phyloP scores from a whole-genome alignment of 2,329 filamentous ascomycete genomes.

The Fusarium armeniacum region DNA sequence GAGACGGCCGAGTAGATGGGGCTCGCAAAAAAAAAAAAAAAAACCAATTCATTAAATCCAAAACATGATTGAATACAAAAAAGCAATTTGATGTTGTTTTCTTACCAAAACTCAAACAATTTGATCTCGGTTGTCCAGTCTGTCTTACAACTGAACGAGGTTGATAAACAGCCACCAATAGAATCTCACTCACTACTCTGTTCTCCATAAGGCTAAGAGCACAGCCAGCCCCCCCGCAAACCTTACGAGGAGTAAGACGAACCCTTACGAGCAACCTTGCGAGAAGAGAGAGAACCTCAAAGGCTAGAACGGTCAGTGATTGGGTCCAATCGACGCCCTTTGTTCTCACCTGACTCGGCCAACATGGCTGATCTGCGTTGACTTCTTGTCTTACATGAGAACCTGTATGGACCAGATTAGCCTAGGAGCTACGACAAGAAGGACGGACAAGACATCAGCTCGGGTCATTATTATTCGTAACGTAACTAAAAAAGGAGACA shows the following conservation, averaged over 20 bases:
- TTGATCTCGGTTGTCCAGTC: conserved; percentile 2
- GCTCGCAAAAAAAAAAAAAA: background rate
- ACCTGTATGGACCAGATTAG: conserved; percentile 30
- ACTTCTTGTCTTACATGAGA: conserved; percentile 38
- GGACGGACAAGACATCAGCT: conserved; percentile 30
- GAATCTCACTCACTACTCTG: background rate
- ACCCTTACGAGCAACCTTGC: conserved; percentile 16
- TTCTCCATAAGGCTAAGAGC: conserved; percentile 22
- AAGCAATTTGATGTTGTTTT: conserved; percentile 2
- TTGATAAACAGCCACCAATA: conserved; percentile 2
- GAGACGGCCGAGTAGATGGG: conserved; percentile 56
- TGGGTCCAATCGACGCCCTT: conserved; percentile 26
- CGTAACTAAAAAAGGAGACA: conserved; percentile 9
- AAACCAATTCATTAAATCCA: conserved; percentile 1
- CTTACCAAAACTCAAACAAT: background rate
- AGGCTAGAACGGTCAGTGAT: background rate
- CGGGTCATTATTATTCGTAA: conserved; percentile 2
- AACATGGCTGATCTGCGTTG: conserved; percentile 19
- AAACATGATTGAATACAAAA: background rate
- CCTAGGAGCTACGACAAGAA: conserved; percentile 4
- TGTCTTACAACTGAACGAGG: background rate
- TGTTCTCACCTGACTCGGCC: conserved; percentile 9
- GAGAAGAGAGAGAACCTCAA: conserved; percentile 3
- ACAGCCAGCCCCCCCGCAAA: conserved; percentile 28
- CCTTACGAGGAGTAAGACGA: conserved; percentile 4